These are phyloP conservation scores for Balansia obtecta DNA, from an alignment of 2,329 filamentous ascomycete species.

Conservation along the genomic window DNA sequence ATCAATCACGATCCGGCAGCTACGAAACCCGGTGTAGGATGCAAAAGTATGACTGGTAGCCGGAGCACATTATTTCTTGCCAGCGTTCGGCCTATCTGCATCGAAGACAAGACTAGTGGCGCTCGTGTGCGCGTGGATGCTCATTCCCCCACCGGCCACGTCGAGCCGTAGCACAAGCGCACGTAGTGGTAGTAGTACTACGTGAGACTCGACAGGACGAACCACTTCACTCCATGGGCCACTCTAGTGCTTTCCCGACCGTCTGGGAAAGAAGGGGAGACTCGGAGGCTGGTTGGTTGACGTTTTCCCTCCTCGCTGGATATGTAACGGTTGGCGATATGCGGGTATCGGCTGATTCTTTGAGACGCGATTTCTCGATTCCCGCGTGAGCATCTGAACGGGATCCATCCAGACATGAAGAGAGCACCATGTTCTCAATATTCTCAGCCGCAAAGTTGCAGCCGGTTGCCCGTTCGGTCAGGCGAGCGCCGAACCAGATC, in stretches of 20 bases:
- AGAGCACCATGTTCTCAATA: neutral
- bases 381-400: neutral
- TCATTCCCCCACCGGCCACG: neutral
- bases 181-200: slow-evolving; percentile 3
- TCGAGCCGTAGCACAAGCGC: slow-evolving; percentile 11
- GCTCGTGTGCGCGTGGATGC: neutral
- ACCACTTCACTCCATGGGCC: slow-evolving; percentile 15
- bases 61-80: no score
- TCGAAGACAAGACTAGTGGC: neutral
- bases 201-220: slow-evolving; percentile 10
- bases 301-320: neutral
- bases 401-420: neutral
- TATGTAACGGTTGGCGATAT: slow-evolving; percentile 1
- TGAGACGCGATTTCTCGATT: neutral
- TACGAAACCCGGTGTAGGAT: no score
- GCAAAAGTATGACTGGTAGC: no score
- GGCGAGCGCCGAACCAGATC: neutral
- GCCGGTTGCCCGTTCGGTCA: neutral
- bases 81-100: no score
- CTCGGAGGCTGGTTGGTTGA: slow-evolving; percentile 11
- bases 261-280: slow-evolving; percentile 20
- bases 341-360: neutral
- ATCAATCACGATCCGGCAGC: no score
- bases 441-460: neutral
- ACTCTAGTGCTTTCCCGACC: slow-evolving; percentile 18